Base-by-base conservation (phyloP, 441 rosid species). In the Viola pubescens region DNA sequence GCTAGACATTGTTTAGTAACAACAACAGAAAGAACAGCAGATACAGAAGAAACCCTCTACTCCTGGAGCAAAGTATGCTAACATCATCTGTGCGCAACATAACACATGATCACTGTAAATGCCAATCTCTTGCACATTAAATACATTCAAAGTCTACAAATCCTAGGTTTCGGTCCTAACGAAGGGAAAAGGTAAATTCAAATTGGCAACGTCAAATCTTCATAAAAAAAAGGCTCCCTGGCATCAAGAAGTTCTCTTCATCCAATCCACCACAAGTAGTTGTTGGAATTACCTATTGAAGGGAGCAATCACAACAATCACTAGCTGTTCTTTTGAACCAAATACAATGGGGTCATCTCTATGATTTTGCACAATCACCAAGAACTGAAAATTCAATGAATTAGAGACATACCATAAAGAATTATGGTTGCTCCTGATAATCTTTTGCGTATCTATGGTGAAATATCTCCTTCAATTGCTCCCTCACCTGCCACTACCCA, bases 401-500 rank as follows among this genome's bases (percentile, higher is more conserved):
- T 63, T 62, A 75, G 70, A 70, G 70, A 74, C 86, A 77, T 85
- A 83, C 95, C 96, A 83, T 63, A 73, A 52, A 71, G 60, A 54
- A 71, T 56, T 69, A 79, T 58, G 60, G 73, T 75, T 76, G 69
- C 80, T 76, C 79, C 78, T 57, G 80, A 69, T 37, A 75, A 62
- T 54, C 61, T 64, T 76, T 71, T 55, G 71, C 75, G 73, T 69
- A 74, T 66, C 77, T 85, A 84, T 58, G 74, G 68, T 65, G 82
- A 72, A 69, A 81, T 50, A 74, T 80, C 85, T 70, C 81, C 89
- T 73, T 87, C 85, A 70, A 69, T 79, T 73, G 84, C 95, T 76
- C 56, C 94, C 80, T 70, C 67, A 84, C 87, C 94, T 84, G 90
- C 92, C 84, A 78, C 90, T 87, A 74, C 82, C 82, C 81, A 85